Evolutionary conservation across 2,329 filamentous ascomycete genomes (phyloP).

Genomic region (Colletotrichum sp.): DNA sequence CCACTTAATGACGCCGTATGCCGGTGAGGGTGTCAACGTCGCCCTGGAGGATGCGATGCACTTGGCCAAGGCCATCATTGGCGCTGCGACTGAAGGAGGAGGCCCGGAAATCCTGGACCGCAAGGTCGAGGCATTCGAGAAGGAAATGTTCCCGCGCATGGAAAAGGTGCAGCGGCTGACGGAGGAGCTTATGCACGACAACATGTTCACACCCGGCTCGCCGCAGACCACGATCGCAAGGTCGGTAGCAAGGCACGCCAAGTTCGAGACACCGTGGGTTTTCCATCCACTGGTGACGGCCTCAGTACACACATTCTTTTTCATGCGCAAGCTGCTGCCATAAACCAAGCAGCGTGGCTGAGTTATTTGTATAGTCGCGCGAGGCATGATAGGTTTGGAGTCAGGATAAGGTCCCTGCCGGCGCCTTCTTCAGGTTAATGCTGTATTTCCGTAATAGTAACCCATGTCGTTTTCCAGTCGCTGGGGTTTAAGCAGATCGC

Average conservation of each 20-base stretch:
- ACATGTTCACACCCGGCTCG: constrained; percentile 52
- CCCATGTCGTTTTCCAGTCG: not conserved
- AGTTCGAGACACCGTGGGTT: constrained; percentile 31
- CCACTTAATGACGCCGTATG: constrained; percentile 63
- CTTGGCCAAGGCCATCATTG: constrained; percentile 49
- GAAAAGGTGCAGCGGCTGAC: constrained; percentile 43
- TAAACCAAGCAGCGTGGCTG: not conserved
- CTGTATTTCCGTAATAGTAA: not conserved
- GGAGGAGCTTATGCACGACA: constrained; percentile 50
- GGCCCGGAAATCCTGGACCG: constrained; percentile 33
- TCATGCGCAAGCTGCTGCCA: constrained; percentile 22
- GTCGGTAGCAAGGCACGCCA: constrained; percentile 34
- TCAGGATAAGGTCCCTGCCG: constrained; percentile 8
- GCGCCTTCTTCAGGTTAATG: not conserved
- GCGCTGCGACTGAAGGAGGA: constrained; percentile 26
- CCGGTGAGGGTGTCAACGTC: constrained; percentile 65
- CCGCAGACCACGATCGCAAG: constrained; percentile 48
- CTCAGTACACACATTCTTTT: constrained; percentile 32
- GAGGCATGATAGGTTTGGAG: constrained; percentile 5
- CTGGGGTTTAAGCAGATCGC: not conserved
- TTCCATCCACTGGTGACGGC: constrained; percentile 34
- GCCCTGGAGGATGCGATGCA: constrained; percentile 59
- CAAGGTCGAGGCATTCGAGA: constrained; percentile 39
- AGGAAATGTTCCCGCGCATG: constrained; percentile 42
- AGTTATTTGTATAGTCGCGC: not conserved